These are phyloP conservation scores for Excoecaria cochinchinensis DNA, from an alignment of 345 rosid species.

Conservation along the genomic window DNA sequence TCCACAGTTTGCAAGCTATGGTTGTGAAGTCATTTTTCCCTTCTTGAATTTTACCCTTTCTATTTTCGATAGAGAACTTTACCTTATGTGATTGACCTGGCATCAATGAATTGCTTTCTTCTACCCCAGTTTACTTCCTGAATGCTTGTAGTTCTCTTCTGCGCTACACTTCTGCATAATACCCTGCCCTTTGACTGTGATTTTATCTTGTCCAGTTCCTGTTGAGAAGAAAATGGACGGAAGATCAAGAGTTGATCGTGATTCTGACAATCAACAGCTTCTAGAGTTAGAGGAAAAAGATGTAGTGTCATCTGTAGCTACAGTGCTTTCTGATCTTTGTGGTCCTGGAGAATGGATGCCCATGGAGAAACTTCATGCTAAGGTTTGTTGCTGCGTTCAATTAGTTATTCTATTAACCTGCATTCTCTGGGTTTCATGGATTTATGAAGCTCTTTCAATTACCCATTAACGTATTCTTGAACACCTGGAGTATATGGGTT, in stretches of 20 bases:
- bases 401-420: background rate
- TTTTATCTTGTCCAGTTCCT: slow-evolving; percentile 34
- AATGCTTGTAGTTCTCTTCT: slow-evolving; percentile 3
- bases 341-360: slow-evolving; percentile 99
- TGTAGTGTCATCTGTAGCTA: slow-evolving; percentile 97
- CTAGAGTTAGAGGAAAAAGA: slow-evolving; percentile 93
- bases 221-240: slow-evolving; percentile 83
- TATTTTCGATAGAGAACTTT: no score
- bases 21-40: background rate
- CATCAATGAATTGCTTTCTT: no score
- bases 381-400: slow-evolving; percentile 48
- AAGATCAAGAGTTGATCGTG: slow-evolving; percentile 77
- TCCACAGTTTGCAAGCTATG: background rate
- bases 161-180: background rate
- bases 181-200: slow-evolving; percentile 14
- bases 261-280: slow-evolving; percentile 90
- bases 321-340: slow-evolving; percentile 93
- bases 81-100: no score
- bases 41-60: background rate
- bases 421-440: background rate
- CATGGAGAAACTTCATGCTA: slow-evolving; percentile 86
- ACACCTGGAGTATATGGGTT: background rate
- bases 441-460: no score
- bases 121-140: background rate
- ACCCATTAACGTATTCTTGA: no score